phyloP scores from a whole-genome alignment of 169 alveolate genomes.

The Miamiensis avidus region DNA sequence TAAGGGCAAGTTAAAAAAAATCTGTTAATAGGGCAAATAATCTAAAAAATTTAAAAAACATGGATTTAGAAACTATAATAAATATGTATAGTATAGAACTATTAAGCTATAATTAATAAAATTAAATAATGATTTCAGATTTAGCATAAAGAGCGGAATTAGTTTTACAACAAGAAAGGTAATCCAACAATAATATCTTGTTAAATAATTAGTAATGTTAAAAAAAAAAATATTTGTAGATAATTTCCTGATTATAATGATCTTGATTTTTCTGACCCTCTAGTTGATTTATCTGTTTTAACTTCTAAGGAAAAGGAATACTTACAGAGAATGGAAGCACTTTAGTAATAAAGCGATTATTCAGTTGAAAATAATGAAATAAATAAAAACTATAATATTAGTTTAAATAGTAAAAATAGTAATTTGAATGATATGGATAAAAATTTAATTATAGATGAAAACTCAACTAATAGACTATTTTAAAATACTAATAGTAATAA shows the following conservation, averaged over 20 bases:
- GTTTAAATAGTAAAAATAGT: not conserved
- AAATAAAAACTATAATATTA: too few species aligned
- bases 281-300: not conserved
- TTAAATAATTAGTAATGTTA: too few species aligned
- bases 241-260: not conserved
- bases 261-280: not conserved
- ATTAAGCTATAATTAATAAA: too few species aligned
- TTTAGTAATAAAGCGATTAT: not conserved
- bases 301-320: not conserved
- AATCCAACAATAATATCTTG: too few species aligned
- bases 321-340: not conserved
- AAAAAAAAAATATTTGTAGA: not conserved
- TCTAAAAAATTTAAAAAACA: too few species aligned
- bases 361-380: too few species aligned
- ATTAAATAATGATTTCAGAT: not conserved
- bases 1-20: not conserved
- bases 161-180: not conserved
- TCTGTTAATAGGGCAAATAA: not conserved
- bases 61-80: not conserved
- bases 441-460: not conserved
- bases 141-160: not conserved
- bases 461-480: too few species aligned
- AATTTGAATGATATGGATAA: not conserved
- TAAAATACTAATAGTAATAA: not conserved
- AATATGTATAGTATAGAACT: not conserved